Base-by-base conservation (phyloP, 345 rosid genomes). In the Carallia pectinifolia region DNA sequence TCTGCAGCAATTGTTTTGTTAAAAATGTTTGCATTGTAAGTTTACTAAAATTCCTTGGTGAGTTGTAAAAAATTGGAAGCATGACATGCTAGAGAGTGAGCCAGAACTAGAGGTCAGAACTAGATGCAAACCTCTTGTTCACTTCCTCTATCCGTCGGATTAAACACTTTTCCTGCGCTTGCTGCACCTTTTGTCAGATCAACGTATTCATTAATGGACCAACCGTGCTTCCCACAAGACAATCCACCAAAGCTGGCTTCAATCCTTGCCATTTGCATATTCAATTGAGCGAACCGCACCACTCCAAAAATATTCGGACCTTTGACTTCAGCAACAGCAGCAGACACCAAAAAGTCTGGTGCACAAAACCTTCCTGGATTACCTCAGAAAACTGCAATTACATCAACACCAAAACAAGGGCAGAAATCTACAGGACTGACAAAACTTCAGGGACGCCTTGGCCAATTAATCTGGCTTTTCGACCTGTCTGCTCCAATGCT, bases 401-500 rank as follows among this genome's bases (percentile, higher is more conserved):
- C 7, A 29, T 19, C 33, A 23, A 55, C 23, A 23, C 13, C 60
- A 30, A 8, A 65, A 7, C 23, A 53, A 39, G 38, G 60, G 39
- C 7, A 47, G 50, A 69, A 69, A 23, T 8, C 50, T 7, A 61
- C 47, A 68, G 18, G 16, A n/a, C 23, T 38, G 38, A 76, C 88
- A 59, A 44, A 95, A 97, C 99, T 83, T 95, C 93, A 27, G 96
- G 97, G 61, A 90, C 77, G 61, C 99, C 97, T 84, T 91, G 97
- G 61, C 99, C 99, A 64, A 95, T 89, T 69, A 95, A 72, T 2
- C 90, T 85, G 69, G 97, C 93, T 76, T 86, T 95, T 64, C 92
- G 84, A 59, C 97, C 96, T 0, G 89, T 91, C 82, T 86, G 93
- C 86, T 89, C 92, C 84, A 95, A 69, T 50, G 97, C 97, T 75